These are phyloP conservation scores for Wolfiporia cocos DNA, from an alignment of 1,284 basidiomycete species.

Conservation along the genomic window DNA sequence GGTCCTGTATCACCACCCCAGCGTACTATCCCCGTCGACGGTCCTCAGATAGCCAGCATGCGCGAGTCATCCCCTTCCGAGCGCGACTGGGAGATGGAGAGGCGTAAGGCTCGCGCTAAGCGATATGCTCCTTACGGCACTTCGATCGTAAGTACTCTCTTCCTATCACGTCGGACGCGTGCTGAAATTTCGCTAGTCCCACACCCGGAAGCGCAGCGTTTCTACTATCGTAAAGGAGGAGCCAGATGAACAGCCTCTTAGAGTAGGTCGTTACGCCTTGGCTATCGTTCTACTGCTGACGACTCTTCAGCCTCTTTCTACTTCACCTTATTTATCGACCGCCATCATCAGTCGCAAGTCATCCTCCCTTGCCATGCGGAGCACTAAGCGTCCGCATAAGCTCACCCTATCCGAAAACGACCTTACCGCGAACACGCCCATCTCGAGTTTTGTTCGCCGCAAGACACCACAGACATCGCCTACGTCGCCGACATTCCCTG, in stretches of 20 bases:
- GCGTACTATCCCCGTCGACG: constrained; percentile 15
- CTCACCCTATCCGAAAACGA: constrained; percentile 28
- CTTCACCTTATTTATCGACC: constrained; percentile 41
- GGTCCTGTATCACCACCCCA: constrained; percentile 19
- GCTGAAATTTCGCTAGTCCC: constrained; percentile 15
- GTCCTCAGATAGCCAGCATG: constrained; percentile 13
- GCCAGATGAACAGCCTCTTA: constrained; percentile 19
- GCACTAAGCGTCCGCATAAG: constrained; percentile 19
- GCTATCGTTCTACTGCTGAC: constrained; percentile 3
- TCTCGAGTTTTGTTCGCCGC: constrained; percentile 70
- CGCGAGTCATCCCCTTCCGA: constrained; percentile 6
- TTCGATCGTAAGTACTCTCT: constrained; percentile 38
- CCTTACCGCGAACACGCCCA: constrained; percentile 50
- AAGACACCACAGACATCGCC: constrained; percentile 71
- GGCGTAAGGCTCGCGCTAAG: constrained; percentile 21
- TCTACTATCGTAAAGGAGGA: constrained; percentile 23
- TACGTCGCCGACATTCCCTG: constrained; percentile 56
- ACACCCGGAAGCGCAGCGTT: constrained; percentile 30
- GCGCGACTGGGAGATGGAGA: constrained; percentile 20
- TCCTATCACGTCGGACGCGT: neutral
- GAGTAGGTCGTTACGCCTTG: constrained; percentile 19
- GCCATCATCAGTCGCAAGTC: constrained; percentile 14
- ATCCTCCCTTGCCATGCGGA: constrained; percentile 15
- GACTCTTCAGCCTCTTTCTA: constrained; percentile 29
- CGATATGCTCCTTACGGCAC: constrained; percentile 65